Base-by-base conservation (phyloP, 208 protist species). In the Vickermania spadyakhi region DNA sequence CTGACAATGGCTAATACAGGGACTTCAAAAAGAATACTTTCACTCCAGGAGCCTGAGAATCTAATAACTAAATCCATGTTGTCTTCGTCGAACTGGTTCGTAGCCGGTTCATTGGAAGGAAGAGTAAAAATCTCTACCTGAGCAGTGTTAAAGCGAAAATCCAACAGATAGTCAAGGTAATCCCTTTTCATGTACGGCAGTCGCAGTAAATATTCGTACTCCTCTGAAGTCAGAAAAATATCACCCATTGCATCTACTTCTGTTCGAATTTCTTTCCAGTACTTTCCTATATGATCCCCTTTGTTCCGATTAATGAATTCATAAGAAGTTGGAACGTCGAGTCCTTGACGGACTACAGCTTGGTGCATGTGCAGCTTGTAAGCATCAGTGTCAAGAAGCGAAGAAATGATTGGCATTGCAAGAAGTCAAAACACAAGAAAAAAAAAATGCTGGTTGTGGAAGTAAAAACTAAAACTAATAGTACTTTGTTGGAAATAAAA, bases 321-420 rank as follows among this genome's bases (percentile, higher is more conserved):
- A 62, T 83, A 91, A 11, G 66, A 58, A 18, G 77, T 57, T 22
- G 61, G 14, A 2, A 90, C 79, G 5, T 60, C 58, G 4, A 72
- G 73, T 60, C 84, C 64, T 28, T 86, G 58, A 61, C 91, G 87
- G 57, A 89, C 86, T 3, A 94, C 81, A 7, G 84, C 87, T 60
- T 94, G 87, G 60, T 94, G 87, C 87, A 94, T 94, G 71, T 94
- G 84, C 55, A 94, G 63, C 61, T 94, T 94, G 70, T 94, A 94
- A 29, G 82, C 84, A 68, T 94, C 87, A 21, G 87, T 94, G 73
- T 94, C 87, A 42, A 94, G 63, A 30, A 94, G 67, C 45, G 87
- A 89, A 28, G 69, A 81, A 55, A 94, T 88, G 51, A 94, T 86
- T 0, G 84, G 83, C 7, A 51, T 18, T n/a, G n/a, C n/a, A n/a